Conservation (phyloP, 2,329 filamentous ascomycete genomes). For the Arthrobotrys sphaeroides region DNA sequence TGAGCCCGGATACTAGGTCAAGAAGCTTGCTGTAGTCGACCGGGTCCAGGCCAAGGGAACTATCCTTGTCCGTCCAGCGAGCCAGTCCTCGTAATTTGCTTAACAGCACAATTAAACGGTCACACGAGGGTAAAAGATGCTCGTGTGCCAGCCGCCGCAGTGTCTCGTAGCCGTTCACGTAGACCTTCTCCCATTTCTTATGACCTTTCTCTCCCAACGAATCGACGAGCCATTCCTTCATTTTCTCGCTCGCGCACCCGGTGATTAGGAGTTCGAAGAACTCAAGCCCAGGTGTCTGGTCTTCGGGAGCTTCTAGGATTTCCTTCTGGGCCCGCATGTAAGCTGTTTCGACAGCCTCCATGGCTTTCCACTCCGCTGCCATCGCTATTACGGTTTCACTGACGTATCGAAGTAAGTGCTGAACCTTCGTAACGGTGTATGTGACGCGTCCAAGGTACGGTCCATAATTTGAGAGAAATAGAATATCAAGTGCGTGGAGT, state of each 20-base stretch:
- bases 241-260: conserved; percentile 61
- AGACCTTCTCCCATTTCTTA: conserved; percentile 93
- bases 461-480: conserved; percentile 79
- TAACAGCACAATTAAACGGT: conserved; percentile 81
- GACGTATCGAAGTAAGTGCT: conserved; percentile 86
- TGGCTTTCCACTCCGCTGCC: conserved; percentile 81
- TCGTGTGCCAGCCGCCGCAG: conserved; percentile 82
- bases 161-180: conserved; percentile 78
- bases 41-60: conserved; percentile 57
- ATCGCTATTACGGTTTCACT: conserved; percentile 82
- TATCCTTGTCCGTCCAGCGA: conserved; percentile 65
- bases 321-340: conserved; percentile 82
- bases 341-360: conserved; percentile 78
- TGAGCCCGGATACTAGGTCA: conserved; percentile 57
- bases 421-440: conserved; percentile 84
- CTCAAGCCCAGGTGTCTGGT: conserved; percentile 56
- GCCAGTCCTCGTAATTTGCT: conserved; percentile 85
- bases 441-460: conserved; percentile 84
- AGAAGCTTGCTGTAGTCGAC: conserved; percentile 58
- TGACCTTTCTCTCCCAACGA: conserved; percentile 85
- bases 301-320: conserved; percentile 67
- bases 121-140: conserved; percentile 86
- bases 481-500: conserved; percentile 81
- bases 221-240: conserved; percentile 90
- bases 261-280: conserved; percentile 59